These are phyloP conservation scores for Marasmius fiardii DNA, from an alignment of 1,284 basidiomycete genomes.

Conservation along the genomic window DNA sequence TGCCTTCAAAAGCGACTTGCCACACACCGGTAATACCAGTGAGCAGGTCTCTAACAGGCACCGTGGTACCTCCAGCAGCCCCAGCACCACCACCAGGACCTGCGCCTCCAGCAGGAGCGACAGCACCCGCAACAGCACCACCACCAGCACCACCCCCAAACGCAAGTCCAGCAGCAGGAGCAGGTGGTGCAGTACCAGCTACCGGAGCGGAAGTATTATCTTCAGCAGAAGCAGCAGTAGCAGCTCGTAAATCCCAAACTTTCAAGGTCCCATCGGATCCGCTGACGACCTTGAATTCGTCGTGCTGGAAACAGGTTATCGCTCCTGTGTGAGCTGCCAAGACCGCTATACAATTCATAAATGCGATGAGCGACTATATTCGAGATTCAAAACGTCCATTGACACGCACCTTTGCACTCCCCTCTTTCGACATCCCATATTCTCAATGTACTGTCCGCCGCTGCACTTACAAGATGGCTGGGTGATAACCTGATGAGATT, in stretches of 20 bases:
- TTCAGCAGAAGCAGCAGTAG: not conserved
- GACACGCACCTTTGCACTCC: constrained; percentile 55
- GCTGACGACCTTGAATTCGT: constrained; percentile 92
- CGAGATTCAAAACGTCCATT: not conserved
- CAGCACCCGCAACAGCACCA: not conserved
- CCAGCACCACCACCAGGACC: not conserved
- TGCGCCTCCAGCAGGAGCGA: not conserved
- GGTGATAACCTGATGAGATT: constrained; percentile 63
- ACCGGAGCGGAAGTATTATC: not conserved
- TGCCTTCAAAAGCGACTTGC: constrained; percentile 92
- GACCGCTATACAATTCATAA: constrained; percentile 29
- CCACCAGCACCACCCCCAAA: not conserved
- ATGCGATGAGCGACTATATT: not conserved
- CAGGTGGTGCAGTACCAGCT: not conserved
- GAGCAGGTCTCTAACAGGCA: constrained; percentile 78
- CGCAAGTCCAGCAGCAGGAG: not conserved
- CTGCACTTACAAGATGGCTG: constrained; percentile 87
- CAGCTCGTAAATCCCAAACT: constrained; percentile 80
- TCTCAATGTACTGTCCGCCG: constrained; percentile 89
- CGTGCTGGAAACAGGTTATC: constrained; percentile 97
- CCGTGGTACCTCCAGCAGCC: constrained; percentile 52
- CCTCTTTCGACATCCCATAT: constrained; percentile 90
- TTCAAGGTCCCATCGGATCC: constrained; percentile 95
- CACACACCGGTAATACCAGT: constrained; percentile 90
- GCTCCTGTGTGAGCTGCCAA: constrained; percentile 89